phyloP scores from a whole-genome alignment of 2,329 filamentous ascomycete genomes.

The Thyridium curvatum region DNA sequence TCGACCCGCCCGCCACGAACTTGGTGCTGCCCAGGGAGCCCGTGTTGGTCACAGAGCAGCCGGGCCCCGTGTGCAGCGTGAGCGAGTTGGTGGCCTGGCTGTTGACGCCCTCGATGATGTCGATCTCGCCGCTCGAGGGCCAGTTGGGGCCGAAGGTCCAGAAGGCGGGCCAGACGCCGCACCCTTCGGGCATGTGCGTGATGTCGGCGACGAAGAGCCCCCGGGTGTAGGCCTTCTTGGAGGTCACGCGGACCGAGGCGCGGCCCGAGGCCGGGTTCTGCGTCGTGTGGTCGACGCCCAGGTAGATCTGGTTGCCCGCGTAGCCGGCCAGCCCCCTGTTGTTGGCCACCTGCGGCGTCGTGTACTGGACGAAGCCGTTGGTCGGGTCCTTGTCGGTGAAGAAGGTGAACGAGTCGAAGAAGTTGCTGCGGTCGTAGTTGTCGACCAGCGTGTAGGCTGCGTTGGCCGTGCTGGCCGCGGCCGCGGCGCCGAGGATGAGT shows the following conservation, averaged over 20 bases:
- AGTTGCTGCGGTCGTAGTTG: constrained; percentile 45
- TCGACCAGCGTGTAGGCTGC: constrained; percentile 40
- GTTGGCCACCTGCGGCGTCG: constrained; percentile 51
- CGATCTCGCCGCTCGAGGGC: constrained; percentile 68
- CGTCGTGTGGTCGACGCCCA: constrained; percentile 63
- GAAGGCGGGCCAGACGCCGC: constrained; percentile 73
- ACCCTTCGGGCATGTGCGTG: constrained; percentile 69
- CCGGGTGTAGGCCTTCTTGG: constrained; percentile 58
- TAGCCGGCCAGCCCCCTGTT: constrained; percentile 51
- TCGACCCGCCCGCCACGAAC: constrained; percentile 31
- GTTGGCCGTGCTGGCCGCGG: constrained; percentile 14
- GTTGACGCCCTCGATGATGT: constrained; percentile 76
- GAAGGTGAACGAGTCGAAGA: constrained; percentile 51
- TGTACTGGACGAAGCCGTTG: constrained; percentile 67
- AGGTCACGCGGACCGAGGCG: constrained; percentile 62
- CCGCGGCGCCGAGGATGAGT: constrained; percentile 2
- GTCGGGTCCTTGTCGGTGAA: constrained; percentile 61
- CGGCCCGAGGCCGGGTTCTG: constrained; percentile 53
- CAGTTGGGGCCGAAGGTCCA: constrained; percentile 63
- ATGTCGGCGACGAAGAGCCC: constrained; percentile 71
- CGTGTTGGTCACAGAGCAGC: constrained; percentile 47
- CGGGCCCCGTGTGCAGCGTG: constrained; percentile 60
- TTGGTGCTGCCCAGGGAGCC: constrained; percentile 39
- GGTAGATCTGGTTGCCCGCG: constrained; percentile 50
- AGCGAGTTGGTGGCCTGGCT: constrained; percentile 50